These are phyloP conservation scores for Starmerella powellii DNA, from an alignment of 805 yeast species.

Conservation along the genomic window DNA sequence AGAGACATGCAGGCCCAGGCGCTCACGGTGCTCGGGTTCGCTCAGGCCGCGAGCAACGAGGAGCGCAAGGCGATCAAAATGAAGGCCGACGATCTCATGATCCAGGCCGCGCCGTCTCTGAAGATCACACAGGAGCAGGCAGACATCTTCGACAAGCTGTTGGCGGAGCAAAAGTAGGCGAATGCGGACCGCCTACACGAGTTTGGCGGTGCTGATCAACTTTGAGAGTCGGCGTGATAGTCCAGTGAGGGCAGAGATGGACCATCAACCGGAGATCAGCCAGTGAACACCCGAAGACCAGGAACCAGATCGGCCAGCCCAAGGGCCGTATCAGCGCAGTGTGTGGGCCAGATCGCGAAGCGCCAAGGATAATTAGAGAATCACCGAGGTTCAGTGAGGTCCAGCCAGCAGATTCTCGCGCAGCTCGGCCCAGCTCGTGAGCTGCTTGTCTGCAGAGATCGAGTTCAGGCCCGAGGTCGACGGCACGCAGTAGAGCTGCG, in stretches of 20 bases:
- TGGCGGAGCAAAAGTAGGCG: background rate
- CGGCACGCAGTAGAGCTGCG: slow-evolving; percentile 48
- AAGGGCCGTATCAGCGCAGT: too few relatives aligned
- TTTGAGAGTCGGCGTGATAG: too few relatives aligned
- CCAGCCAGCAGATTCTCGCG: too few relatives aligned
- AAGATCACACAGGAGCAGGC: slow-evolving; percentile 19
- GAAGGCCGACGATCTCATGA: slow-evolving; percentile 26
- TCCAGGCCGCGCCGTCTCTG: slow-evolving; percentile 21
- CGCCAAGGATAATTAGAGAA: too few relatives aligned
- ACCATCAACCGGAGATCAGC: too few relatives aligned
- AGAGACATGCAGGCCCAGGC: slow-evolving; percentile 24
- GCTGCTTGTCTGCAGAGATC: slow-evolving; percentile 37
- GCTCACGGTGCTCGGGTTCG: slow-evolving; percentile 23
- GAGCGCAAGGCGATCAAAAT: slow-evolving; percentile 20
- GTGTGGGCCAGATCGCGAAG: too few relatives aligned
- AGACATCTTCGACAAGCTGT: slow-evolving; percentile 16
- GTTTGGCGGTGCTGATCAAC: too few relatives aligned
- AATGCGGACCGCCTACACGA: background rate
- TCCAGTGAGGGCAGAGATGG: too few relatives aligned
- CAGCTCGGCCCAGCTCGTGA: slow-evolving; percentile 40
- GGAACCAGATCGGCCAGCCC: too few relatives aligned
- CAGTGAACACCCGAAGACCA: too few relatives aligned
- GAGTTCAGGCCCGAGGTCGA: slow-evolving; percentile 62
- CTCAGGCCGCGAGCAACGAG: slow-evolving; percentile 11
- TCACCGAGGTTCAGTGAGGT: too few relatives aligned